Percentiles rank a stretch among this genome's conserved stretches.
phyloP scores from a whole-genome alignment of 371 early-diverging fungal species.

The Mucor lusitanicus region DNA sequence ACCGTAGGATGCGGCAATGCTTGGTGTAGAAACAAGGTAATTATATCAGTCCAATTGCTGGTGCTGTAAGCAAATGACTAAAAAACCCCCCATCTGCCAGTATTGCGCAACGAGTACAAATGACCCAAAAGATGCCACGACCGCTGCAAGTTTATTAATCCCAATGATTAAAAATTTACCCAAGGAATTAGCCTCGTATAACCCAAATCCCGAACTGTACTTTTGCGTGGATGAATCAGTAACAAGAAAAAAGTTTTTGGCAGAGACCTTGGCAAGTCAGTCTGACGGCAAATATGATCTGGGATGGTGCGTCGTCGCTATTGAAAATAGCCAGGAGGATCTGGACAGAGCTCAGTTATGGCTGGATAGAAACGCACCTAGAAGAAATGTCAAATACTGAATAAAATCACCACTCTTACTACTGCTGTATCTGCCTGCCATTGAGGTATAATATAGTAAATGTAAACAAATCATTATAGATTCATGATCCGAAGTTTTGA shows the following conservation, averaged over 20 bases:
- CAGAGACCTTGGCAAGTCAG: constrained; percentile 47
- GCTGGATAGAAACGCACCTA: constrained; percentile 63
- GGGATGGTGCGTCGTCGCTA: constrained; percentile 73
- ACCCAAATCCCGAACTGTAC: constrained; percentile 44
- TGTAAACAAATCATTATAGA: not conserved
- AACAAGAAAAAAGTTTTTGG: constrained; percentile 53
- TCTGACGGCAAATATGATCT: constrained; percentile 46
- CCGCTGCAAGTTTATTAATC: constrained; percentile 64
- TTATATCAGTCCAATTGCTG: not conserved
- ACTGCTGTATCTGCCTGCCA: no score
- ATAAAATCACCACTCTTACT: not conserved
- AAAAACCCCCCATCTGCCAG: constrained; percentile 19
- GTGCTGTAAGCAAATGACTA: not conserved
- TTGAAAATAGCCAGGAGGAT: constrained; percentile 60
- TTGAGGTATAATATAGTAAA: not conserved
- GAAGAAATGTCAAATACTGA: constrained; percentile 8
- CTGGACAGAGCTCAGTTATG: constrained; percentile 57
- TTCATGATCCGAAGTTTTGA: not conserved
- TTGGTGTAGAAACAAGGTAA: constrained; percentile 73
- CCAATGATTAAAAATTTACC: constrained; percentile 51
- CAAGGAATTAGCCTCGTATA: constrained; percentile 24
- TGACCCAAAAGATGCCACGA: constrained; percentile 64
- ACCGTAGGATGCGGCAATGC: constrained; percentile 74
- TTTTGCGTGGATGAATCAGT: constrained; percentile 72
- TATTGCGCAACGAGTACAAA: constrained; percentile 67